phyloP scores from a whole-genome alignment of 1,284 basidiomycete genomes.

The Sparassis latifolia region DNA sequence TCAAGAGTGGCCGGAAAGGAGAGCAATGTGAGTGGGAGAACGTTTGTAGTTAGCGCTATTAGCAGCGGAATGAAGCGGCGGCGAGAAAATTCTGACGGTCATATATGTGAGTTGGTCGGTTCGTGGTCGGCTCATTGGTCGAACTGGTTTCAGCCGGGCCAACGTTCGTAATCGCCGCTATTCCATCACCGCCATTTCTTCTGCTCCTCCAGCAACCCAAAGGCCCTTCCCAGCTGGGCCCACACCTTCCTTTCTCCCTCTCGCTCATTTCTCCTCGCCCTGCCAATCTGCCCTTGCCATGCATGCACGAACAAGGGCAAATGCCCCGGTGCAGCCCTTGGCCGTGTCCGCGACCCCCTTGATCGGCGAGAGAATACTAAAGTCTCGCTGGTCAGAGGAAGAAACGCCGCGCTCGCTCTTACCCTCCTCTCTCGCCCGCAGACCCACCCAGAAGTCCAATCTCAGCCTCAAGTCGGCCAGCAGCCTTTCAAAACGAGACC shows the following conservation, averaged over 20 bases:
- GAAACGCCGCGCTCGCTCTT: slow-evolving; percentile 9
- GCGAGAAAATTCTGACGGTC: background rate
- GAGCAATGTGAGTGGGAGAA: too few relatives aligned
- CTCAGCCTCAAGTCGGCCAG: slow-evolving; percentile 17
- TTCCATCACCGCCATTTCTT: background rate
- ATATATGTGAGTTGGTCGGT: background rate
- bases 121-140: too few relatives aligned
- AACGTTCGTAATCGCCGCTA: too few relatives aligned
- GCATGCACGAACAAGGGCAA: slow-evolving; percentile 15
- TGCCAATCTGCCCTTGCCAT: slow-evolving; percentile 5
- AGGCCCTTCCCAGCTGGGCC: slow-evolving; percentile 12
- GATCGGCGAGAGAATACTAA: slow-evolving; percentile 19
- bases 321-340: slow-evolving; percentile 22
- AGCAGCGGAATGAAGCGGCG: too few relatives aligned
- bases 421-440: slow-evolving; percentile 16
- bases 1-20: too few relatives aligned
- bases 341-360: slow-evolving; percentile 24
- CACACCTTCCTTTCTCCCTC: slow-evolving; percentile 12
- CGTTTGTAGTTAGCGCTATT: too few relatives aligned
- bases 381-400: slow-evolving; percentile 22
- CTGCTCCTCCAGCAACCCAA: slow-evolving; percentile 9
- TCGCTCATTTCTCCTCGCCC: slow-evolving; percentile 5
- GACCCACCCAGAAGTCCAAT: slow-evolving; percentile 18
- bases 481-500: slow-evolving; percentile 10
- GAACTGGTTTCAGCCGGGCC: too few relatives aligned